A percentile compares a stretch with the other conserved stretches of the same genome.
phyloP scores from a whole-genome alignment of 495 filamentous ascomycete genomes.

The Alectoria sarmentosa region DNA sequence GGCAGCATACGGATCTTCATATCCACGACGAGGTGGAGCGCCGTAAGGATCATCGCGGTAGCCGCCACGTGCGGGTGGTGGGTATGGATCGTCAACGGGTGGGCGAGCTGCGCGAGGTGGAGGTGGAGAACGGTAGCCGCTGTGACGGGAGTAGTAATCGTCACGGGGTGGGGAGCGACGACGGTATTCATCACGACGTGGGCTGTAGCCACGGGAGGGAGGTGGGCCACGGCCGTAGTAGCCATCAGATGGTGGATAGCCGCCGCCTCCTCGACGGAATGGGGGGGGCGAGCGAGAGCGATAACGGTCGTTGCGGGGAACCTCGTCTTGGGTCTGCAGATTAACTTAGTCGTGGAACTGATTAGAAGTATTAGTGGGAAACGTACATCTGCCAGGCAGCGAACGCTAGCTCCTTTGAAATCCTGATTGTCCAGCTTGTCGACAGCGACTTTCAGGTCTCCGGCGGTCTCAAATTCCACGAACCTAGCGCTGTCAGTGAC shows the following conservation, averaged over 20 bases:
- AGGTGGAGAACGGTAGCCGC: conserved; percentile 62
- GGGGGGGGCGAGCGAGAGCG: conserved; percentile 72
- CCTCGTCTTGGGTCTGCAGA: conserved; percentile 57
- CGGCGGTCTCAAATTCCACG: conserved; percentile 92
- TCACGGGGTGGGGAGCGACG: conserved; percentile 74
- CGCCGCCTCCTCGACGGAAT: conserved; percentile 48
- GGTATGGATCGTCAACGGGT: conserved; percentile 63
- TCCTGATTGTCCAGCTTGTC: conserved; percentile 87
- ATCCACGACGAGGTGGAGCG: conserved; percentile 39
- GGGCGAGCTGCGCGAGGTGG: conserved; percentile 52
- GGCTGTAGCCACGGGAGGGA: conserved; percentile 71
- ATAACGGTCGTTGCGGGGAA: conserved; percentile 53
- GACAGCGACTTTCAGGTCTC: conserved; percentile 81
- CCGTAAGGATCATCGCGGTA: conserved; percentile 26
- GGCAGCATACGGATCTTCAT: conserved; percentile 44
- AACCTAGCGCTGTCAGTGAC: conserved; percentile 54
- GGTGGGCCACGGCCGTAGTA: conserved; percentile 56
- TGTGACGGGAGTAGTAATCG: conserved; percentile 75
- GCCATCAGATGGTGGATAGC: conserved; percentile 51
- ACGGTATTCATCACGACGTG: conserved; percentile 67
- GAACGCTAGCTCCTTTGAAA: conserved; percentile 81
- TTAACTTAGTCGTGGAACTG: conserved; percentile 40
- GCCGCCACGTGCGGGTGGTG: conserved; percentile 53
- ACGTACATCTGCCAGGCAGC: conserved; percentile 79
- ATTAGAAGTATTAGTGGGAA: conserved; percentile 2